These are phyloP conservation scores for Calophaca sinica DNA, from an alignment of 306 rosid genomes.

Conservation along the genomic window DNA sequence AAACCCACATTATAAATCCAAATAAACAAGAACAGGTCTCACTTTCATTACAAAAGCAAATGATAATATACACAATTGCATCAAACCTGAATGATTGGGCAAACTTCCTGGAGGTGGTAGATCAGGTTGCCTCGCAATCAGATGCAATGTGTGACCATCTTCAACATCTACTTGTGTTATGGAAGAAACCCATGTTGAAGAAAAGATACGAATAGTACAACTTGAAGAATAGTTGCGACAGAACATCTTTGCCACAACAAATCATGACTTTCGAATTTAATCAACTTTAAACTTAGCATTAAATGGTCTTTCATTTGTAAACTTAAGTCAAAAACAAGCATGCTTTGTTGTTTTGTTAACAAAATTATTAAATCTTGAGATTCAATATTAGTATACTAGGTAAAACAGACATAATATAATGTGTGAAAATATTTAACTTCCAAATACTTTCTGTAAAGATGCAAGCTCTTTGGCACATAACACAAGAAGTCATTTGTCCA, in stretches of 20 bases:
- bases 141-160: constrained; percentile 98
- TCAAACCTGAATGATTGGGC: constrained; percentile 73
- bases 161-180: constrained; percentile 87
- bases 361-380: constrained; percentile 25
- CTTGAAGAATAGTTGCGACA: constrained; percentile 38
- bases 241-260: constrained; percentile 10
- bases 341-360: constrained; percentile 33
- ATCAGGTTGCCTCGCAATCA: constrained; percentile 90
- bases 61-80: constrained; percentile 22
- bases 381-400: constrained; percentile 4
- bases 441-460: constrained; percentile 5
- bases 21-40: constrained; percentile 26
- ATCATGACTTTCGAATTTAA: constrained; percentile 15
- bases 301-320: constrained; percentile 24
- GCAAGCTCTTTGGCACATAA: constrained; percentile 32
- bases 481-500: constrained; percentile 26
- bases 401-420: not conserved
- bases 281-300: not conserved
- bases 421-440: not conserved
- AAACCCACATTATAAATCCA: constrained; percentile 18
- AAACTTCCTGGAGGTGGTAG: constrained; percentile 66
- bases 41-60: constrained; percentile 31
- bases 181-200: constrained; percentile 50
- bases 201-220: constrained; percentile 33
- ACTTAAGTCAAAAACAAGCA: constrained; percentile 33